Evolutionary conservation across 441 rosid genomes (phyloP).

Genomic region (Rhodomyrtus psidioides): DNA sequence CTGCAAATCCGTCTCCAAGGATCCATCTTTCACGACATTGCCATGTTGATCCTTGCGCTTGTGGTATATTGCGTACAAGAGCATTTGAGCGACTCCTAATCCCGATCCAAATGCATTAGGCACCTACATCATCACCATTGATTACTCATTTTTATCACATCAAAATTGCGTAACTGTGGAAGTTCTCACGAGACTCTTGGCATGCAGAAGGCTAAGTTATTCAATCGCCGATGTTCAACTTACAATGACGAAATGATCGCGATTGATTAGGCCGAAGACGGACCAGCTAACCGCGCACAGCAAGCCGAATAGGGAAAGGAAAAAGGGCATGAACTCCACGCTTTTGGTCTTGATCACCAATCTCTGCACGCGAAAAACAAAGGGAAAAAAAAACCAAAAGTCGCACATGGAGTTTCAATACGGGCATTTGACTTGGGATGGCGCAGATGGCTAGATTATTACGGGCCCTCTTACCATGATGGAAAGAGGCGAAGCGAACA

Average conservation of each 20-base stretch:
- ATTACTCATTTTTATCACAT: not conserved
- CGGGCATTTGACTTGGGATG: not conserved
- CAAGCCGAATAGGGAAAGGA: slow-evolving; percentile 78
- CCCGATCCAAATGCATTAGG: slow-evolving; percentile 83
- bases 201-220: not conserved
- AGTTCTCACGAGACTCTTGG: not conserved
- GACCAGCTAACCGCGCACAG: slow-evolving; percentile 91
- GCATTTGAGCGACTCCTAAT: slow-evolving; percentile 57
- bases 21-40: slow-evolving; percentile 12
- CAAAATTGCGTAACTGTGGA: not conserved
- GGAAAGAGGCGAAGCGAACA: slow-evolving; percentile 1
- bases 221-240: slow-evolving; percentile 10
- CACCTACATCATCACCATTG: slow-evolving; percentile 26
- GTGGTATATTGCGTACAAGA: slow-evolving; percentile 63
- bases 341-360: slow-evolving; percentile 86
- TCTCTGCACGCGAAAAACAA: slow-evolving; percentile 32
- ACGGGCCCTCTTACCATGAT: not conserved
- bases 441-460: not conserved
- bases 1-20: slow-evolving; percentile 29
- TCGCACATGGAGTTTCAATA: not conserved
- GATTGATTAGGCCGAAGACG: slow-evolving; percentile 68
- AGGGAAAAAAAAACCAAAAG: not conserved
- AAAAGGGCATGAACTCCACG: slow-evolving; percentile 96
- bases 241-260: slow-evolving; percentile 77
- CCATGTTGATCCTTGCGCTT: slow-evolving; percentile 27